Base-by-base conservation (phyloP, 352 stramenopile species). In the Globisporangium splendens region DNA sequence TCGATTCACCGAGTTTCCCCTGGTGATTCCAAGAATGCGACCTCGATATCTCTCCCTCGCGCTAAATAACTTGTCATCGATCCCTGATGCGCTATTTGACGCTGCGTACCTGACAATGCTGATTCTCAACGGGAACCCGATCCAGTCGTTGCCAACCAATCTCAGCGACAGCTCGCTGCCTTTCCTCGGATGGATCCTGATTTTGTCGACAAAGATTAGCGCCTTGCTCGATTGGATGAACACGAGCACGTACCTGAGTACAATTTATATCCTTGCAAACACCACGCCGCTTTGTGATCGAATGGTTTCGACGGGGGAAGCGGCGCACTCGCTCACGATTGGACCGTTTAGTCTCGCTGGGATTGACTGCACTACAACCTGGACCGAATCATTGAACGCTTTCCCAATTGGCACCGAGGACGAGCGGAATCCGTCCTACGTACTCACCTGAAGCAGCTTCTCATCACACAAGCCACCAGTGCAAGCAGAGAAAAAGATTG, bases 51-150 rank as follows among this genome's bases (percentile, higher is more conserved):
- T 65, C 22, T 61, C 52, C 12, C 44, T 52, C 13, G 54, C 41
- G 15, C 18, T 54, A 6, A 56, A 61, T 41, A 38, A 51, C 3
- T 13, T 65, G 10, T 53, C 14, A 2, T 21, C 3, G 1, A n/a
- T 65, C 18, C 46, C 59, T 6, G 11, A 21, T 4, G 33, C 28
- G 24, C 3, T 65, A 1, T 21, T 65, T 15, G 24, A 24, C 0
- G n/a, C 15, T 0, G 3, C 47, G 24, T 38, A 24, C 14, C 13
- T 50, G 12, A 21, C 22, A 3, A 17, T 56, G 8, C 38, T 65
- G 35, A 28, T 56, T 13, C 59, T 65, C 31, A 54, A 61, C 18
- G 59, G 53, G n/a, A 61, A 65, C 21, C 46, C 59, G 24, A 51
- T 61, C 47, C 22, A 4, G 22, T n/a, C 49, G 43, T 8, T 64